Evolutionary conservation across 2,329 filamentous ascomycete species (phyloP).

Genomic region (Pyrenophora tritici-repentis): DNA sequence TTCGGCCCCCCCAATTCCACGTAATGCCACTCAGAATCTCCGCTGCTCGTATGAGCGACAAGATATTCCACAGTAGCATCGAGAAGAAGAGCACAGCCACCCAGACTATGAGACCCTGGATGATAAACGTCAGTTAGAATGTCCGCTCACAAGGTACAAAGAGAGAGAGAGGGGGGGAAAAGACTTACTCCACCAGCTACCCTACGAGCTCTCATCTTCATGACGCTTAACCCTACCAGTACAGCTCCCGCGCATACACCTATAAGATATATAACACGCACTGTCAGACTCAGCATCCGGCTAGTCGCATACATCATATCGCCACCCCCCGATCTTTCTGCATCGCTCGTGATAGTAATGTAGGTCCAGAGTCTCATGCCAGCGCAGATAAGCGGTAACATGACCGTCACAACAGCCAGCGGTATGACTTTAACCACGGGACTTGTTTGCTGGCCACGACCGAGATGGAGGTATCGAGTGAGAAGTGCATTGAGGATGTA

Average conservation of each 20-base stretch:
- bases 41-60: not conserved
- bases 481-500: conserved; percentile 35
- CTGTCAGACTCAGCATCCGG: conserved; percentile 14
- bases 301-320: too few relatives aligned
- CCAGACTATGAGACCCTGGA: conserved; percentile 26
- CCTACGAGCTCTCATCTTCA: conserved; percentile 20
- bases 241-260: conserved; percentile 20
- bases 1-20: not conserved
- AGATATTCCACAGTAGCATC: conserved; percentile 27
- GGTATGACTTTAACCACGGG: conserved; percentile 19
- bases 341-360: not conserved
- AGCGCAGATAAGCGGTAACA: conserved; percentile 24
- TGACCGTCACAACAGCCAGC: conserved; percentile 21
- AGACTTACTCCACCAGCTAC: conserved; percentile 26
- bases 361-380: conserved; percentile 22
- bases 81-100: conserved; percentile 19
- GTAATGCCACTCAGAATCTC: not conserved
- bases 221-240: conserved; percentile 19
- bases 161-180: not conserved
- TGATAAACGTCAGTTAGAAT: not conserved
- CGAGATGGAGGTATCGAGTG: not conserved
- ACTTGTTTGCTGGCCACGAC: conserved; percentile 17
- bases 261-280: conserved; percentile 25
- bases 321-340: too few relatives aligned
- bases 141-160: too few relatives aligned